A percentile compares a stretch with the other conserved stretches of the same genome.
These are phyloP conservation scores for Fusarium beomiforme DNA, from an alignment of 2,329 filamentous ascomycete genomes.

Conservation along the genomic window DNA sequence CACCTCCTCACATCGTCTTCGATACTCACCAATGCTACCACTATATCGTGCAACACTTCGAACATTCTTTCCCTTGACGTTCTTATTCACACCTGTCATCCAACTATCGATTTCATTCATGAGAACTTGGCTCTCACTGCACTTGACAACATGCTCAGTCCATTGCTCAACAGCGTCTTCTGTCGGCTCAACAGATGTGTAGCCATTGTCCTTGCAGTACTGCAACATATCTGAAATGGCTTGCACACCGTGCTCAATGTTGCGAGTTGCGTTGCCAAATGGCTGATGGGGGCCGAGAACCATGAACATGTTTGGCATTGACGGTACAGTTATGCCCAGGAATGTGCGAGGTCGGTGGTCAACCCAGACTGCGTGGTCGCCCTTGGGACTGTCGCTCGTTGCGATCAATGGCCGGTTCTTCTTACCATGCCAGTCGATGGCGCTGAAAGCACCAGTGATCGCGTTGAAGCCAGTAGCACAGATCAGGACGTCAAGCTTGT, in stretches of 20 bases:
- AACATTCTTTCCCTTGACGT: constrained; percentile 58
- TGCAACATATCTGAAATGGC: constrained; percentile 17
- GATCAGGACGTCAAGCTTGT: constrained; percentile 29
- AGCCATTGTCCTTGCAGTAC: constrained; percentile 16
- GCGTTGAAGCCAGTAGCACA: constrained; percentile 34
- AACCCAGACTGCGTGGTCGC: constrained; percentile 25
- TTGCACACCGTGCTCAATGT: constrained; percentile 13
- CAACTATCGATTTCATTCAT: constrained; percentile 54
- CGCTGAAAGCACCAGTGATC: constrained; percentile 27
- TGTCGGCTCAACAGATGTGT: constrained; percentile 11
- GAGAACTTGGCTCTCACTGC: constrained; percentile 52
- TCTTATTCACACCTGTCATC: constrained; percentile 66
- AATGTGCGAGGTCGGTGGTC: constrained; percentile 21
- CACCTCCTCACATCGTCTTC: constrained; percentile 13
- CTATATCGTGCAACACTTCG: constrained; percentile 48
- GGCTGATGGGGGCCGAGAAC: constrained; percentile 35
- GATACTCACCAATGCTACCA: constrained; percentile 23
- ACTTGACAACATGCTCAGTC: constrained; percentile 57
- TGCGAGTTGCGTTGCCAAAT: constrained; percentile 29
- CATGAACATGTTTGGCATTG: constrained; percentile 40
- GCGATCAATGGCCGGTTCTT: constrained; percentile 12
- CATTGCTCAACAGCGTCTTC: constrained; percentile 26
- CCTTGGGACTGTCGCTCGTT: constrained; percentile 6
- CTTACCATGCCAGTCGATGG: constrained; percentile 29
- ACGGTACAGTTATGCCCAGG: constrained; percentile 5